Base-by-base conservation (phyloP, 2,329 filamentous ascomycete genomes). In the Penicillium corylophilum region DNA sequence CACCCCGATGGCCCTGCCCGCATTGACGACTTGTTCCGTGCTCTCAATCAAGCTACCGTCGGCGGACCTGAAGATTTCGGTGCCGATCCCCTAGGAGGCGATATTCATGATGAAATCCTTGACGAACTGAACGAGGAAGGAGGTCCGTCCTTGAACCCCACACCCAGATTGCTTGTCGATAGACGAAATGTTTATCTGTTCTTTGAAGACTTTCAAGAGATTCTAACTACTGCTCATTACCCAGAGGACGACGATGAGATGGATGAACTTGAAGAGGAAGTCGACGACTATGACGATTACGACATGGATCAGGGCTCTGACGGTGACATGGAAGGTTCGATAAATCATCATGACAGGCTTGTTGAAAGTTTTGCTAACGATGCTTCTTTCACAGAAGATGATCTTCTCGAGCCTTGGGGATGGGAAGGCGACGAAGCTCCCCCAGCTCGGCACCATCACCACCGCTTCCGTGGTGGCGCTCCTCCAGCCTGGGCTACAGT, bases 401-500 rank as follows among this genome's bases (percentile, higher is more conserved):
- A 73, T 53, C 60, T 70, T 29, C 62, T 66, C 51, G 72, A 72
- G 41, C 75, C 74, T 10, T 81, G 79, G 74, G 78, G 74, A 39
- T 81, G 78, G 77, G 75, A 76, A 51, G 76, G 66, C 26, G 72
- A 77, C 40, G 87, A 90, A 45, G 82, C 69, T 47, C 58, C 69
- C 54, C 48, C 64, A 43, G 58, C 70, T 50, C 66, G 72, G 47
- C 74, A 75, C 58, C 76, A 79, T 56, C 72, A 73, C 46, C 77
- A 79, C 47, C 81, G 84, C 38, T 79, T 84, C 60, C 80, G 80
- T 51, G 79, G 79, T 43, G 68, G 79, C 63, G 81, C 82, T 23
- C 53, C 57, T 31, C 82, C 80, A 56, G 81, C 85, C 13, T 86
- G 88, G 66, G 85, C 85, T 57, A 77, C 85, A 60, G 82, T 87